phyloP scores from a whole-genome alignment of 495 filamentous ascomycete genomes.

The Neurospora sublineolata region DNA sequence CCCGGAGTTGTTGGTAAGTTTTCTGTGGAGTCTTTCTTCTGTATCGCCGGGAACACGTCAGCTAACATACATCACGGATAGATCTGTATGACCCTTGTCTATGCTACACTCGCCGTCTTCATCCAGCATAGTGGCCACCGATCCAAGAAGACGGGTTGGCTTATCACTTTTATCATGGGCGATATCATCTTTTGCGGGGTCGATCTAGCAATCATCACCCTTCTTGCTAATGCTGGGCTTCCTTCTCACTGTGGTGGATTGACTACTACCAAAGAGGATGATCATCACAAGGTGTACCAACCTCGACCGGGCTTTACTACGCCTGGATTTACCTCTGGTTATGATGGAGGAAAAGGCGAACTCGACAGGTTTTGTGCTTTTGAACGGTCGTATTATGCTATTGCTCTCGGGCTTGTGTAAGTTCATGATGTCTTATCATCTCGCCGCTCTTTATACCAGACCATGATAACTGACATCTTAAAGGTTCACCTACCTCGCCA shows the following conservation, averaged over 20 bases:
- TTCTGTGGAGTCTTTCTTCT: neutral
- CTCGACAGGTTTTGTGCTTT: conserved; percentile 26
- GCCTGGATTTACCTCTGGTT: conserved; percentile 19
- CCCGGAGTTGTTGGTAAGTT: conserved; percentile 28
- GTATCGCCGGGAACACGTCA: neutral
- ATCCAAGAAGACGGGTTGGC: conserved; percentile 13
- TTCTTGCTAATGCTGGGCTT: conserved; percentile 24
- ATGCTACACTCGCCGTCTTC: conserved; percentile 22
- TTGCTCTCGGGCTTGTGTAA: conserved; percentile 24
- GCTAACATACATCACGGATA: conserved; percentile 5
- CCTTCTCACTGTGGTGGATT: conserved; percentile 27
- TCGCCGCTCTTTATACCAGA: no score
- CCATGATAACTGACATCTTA: neutral
- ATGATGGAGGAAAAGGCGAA: conserved; percentile 7
- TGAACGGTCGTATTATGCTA: conserved; percentile 24
- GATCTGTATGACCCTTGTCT: conserved; percentile 23
- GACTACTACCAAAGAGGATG: conserved; percentile 2
- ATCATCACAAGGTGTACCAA: conserved; percentile 1
- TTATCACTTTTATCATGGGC: conserved; percentile 15
- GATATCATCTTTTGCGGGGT: conserved; percentile 21
- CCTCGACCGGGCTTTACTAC: conserved; percentile 9
- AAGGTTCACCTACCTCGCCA: conserved; percentile 29
- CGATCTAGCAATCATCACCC: conserved; percentile 19
- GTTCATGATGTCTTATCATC: neutral
- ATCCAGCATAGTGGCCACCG: conserved; percentile 20